A percentile compares a stretch with the other conserved stretches of the same genome.
Conservation (phyloP, 805 yeast genomes). For the Schizosaccharomyces pombe region DNA sequence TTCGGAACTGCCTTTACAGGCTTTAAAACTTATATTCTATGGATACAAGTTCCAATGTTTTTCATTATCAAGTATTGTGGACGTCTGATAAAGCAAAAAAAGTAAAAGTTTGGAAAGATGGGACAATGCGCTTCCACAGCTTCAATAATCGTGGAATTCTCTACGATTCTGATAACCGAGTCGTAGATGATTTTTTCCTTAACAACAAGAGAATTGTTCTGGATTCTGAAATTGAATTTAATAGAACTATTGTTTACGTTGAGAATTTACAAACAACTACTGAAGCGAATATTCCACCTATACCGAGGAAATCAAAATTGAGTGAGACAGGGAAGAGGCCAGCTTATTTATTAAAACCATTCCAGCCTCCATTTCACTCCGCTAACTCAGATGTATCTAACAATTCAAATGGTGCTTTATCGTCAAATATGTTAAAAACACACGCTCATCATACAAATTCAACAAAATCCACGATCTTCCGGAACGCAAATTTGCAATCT, state of each 20-base stretch:
- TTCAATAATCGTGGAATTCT: conserved; percentile 10
- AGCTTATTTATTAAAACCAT: background rate
- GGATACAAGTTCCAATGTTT: conserved; percentile 5
- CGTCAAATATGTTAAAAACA: no score
- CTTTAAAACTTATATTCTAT: background rate
- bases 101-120: conserved; percentile 16
- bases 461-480: no score
- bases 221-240: background rate
- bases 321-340: background rate
- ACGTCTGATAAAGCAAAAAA: conserved; percentile 15
- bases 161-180: conserved; percentile 8
- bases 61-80: conserved; percentile 13
- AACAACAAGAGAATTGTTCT: background rate
- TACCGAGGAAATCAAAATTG: background rate
- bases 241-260: background rate
- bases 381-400: background rate
- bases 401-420: no score
- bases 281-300: background rate
- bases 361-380: background rate
- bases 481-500: no score
- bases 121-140: conserved; percentile 10
- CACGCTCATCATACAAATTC: no score
- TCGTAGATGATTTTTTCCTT: background rate
- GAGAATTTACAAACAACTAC: background rate
- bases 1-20: no score